These are phyloP conservation scores for Cubamyces lactineus DNA, from an alignment of 768 basidiomycete genomes.

Conservation along the genomic window DNA sequence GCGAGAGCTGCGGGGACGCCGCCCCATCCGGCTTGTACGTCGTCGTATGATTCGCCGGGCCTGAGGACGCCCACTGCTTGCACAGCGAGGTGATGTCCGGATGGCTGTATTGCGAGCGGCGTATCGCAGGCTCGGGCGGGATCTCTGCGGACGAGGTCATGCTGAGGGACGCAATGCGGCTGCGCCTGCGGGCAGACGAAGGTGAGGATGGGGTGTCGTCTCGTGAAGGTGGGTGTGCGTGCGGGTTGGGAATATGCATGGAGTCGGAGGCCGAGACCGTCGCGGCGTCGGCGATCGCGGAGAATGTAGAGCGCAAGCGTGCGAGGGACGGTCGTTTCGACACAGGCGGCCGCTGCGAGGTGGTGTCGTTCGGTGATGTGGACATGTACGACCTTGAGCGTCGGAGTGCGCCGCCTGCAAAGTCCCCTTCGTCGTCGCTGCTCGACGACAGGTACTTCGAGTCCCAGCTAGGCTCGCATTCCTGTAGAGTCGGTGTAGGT, in stretches of 20 bases:
- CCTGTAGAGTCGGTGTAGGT: conserved; percentile 11
- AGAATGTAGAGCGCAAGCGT: conserved; percentile 29
- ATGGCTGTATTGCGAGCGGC: conserved; percentile 52
- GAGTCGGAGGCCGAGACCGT: conserved; percentile 20
- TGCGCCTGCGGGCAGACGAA: conserved; percentile 12
- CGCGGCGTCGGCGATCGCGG: conserved; percentile 27
- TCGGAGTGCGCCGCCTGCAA: conserved; percentile 18
- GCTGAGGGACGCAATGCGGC: conserved; percentile 30
- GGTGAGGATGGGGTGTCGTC: conserved; percentile 10
- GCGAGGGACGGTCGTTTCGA: conserved; percentile 16
- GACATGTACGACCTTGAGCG: conserved; percentile 5
- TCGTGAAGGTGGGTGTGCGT: background rate
- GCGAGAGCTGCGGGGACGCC: background rate
- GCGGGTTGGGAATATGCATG: conserved; percentile 9
- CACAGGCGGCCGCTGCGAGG: background rate
- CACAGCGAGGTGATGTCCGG: conserved; percentile 62
- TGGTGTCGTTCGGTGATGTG: background rate
- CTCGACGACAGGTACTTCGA: conserved; percentile 34
- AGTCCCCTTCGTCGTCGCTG: conserved; percentile 31
- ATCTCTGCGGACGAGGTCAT: conserved; percentile 43
- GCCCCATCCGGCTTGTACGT: conserved; percentile 43
- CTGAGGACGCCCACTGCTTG: conserved; percentile 56
- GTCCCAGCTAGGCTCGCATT: conserved; percentile 57
- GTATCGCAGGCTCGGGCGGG: conserved; percentile 52
- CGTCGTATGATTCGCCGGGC: conserved; percentile 63